Evolutionary conservation across 192 early-diverging fungal genomes (phyloP).

Genomic region (Podochytrium sp.): DNA sequence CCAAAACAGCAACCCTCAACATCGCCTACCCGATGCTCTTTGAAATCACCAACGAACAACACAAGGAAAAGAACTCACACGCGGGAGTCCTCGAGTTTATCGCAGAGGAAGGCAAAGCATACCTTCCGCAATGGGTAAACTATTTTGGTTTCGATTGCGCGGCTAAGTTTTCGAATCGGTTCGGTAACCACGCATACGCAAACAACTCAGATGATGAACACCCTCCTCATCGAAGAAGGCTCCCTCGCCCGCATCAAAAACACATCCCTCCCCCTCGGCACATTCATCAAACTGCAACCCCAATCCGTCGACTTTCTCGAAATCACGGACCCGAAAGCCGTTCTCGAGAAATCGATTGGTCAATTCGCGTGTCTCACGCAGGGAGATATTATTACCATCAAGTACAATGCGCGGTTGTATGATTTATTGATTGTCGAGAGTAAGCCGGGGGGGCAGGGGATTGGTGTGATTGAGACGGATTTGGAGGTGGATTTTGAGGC

Average conservation of each 20-base stretch:
- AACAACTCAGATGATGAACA: conserved; percentile 85
- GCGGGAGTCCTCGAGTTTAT: conserved; percentile 98
- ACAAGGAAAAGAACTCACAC: conserved; percentile 65
- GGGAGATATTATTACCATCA: conserved; percentile 89
- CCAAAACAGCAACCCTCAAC: conserved; percentile 10
- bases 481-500: conserved; percentile 97
- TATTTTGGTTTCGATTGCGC: neutral
- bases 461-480: conserved; percentile 97
- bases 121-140: conserved; percentile 92
- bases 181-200: neutral
- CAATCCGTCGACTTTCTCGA: conserved; percentile 95
- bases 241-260: conserved; percentile 80
- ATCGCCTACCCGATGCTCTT: conserved; percentile 95
- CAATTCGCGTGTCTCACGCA: conserved; percentile 91
- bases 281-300: conserved; percentile 95
- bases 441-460: conserved; percentile 76
- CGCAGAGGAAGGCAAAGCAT: conserved; percentile 94
- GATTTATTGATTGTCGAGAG: conserved; percentile 91
- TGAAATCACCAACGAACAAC: conserved; percentile 67
- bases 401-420: conserved; percentile 86
- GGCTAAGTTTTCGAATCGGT: neutral
- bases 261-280: conserved; percentile 76
- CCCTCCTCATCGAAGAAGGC: conserved; percentile 76
- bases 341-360: conserved; percentile 92
- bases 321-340: conserved; percentile 94